Conservation (phyloP, 306 rosid genomes). For the Crotalaria pallida region DNA sequence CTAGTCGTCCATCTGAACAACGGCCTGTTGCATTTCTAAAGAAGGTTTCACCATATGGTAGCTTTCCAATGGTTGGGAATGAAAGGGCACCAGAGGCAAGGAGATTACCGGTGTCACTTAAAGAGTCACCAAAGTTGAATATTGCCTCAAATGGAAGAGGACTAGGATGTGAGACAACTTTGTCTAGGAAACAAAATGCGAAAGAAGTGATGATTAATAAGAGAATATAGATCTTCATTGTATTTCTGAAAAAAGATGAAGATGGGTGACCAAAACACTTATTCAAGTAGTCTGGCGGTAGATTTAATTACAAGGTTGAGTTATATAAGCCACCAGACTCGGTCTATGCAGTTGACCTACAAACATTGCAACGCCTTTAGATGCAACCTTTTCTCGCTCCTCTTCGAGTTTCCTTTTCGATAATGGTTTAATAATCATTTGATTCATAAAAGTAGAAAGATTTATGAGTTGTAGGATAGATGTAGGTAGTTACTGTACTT, state of each 20-base stretch:
- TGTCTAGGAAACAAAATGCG: slow-evolving; percentile 1
- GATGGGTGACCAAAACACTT: background rate
- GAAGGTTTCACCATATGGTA: slow-evolving; percentile 72
- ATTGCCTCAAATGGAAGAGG: slow-evolving; percentile 39
- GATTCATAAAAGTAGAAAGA: no score
- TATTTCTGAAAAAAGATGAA: background rate
- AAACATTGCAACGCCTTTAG: background rate
- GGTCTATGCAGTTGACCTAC: slow-evolving; percentile 2
- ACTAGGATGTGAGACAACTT: slow-evolving; percentile 18
- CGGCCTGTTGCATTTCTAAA: slow-evolving; percentile 61
- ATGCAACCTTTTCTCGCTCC: background rate
- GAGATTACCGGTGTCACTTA: slow-evolving; percentile 72
- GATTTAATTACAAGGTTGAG: background rate
- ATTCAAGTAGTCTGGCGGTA: background rate
- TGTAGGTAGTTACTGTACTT: no score
- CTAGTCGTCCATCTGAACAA: slow-evolving; percentile 62
- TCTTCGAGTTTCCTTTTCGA: background rate
- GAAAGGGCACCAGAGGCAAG: slow-evolving; percentile 42
- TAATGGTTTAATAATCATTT: no score
- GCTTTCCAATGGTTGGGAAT: slow-evolving; percentile 43
- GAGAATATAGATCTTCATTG: slow-evolving; percentile 25
- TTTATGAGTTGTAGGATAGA: no score
- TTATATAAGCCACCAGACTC: slow-evolving; percentile 2
- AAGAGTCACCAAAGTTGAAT: slow-evolving; percentile 75
- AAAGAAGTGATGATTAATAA: slow-evolving; percentile 4